phyloP scores from a whole-genome alignment of 2,329 filamentous ascomycete species.

The Talaromyces sp. region DNA sequence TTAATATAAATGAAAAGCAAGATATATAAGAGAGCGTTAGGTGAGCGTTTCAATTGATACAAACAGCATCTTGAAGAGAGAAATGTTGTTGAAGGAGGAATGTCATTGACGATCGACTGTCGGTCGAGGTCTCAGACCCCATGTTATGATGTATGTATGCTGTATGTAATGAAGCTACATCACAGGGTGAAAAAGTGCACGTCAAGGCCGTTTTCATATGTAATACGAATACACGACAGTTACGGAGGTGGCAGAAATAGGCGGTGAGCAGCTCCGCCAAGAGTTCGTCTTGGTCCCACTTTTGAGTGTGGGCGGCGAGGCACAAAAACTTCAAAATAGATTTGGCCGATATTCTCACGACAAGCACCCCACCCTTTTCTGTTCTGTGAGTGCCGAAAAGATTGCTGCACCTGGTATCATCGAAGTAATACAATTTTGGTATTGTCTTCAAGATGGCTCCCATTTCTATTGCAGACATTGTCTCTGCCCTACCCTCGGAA shows the following conservation, averaged over 20 bases:
- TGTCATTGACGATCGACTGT: not conserved
- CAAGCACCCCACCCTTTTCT: constrained; percentile 4
- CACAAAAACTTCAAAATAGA: constrained; percentile 19
- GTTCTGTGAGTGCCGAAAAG: not conserved
- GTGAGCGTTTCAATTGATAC: not conserved
- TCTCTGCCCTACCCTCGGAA: constrained; percentile 68
- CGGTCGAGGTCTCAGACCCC: not conserved
- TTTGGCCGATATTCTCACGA: constrained; percentile 6
- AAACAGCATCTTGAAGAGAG: not conserved
- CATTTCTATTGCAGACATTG: constrained; percentile 61
- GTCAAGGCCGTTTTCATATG: not conserved
- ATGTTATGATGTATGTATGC: constrained; percentile 1
- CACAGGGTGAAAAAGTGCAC: not conserved
- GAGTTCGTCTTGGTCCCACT: constrained; percentile 13
- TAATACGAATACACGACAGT: not conserved
- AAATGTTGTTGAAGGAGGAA: not conserved
- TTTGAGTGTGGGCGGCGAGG: constrained; percentile 12
- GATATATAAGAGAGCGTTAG: not conserved
- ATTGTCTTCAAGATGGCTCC: constrained; percentile 44
- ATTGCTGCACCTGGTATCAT: not conserved
- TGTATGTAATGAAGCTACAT: constrained; percentile 11
- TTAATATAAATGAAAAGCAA: not conserved
- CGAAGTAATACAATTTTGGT: not conserved
- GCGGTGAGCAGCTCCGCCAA: constrained; percentile 12
- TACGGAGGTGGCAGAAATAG: constrained; percentile 6